phyloP scores from a whole-genome alignment of 2,329 filamentous ascomycete genomes.

The Fusarium sp. region DNA sequence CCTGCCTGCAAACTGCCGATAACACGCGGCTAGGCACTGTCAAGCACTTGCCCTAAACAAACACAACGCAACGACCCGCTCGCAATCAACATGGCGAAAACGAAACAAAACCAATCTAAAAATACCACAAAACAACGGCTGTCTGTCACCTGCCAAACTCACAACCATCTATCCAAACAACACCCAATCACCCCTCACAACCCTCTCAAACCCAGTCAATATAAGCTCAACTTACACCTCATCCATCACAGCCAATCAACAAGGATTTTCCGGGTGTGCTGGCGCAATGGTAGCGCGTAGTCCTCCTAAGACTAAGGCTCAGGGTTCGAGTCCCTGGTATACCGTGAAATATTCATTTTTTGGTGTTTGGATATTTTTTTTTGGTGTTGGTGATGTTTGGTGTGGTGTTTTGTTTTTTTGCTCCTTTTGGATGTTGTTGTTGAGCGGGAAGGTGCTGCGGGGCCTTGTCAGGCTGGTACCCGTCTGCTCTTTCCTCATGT shows the following conservation, averaged over 20 bases:
- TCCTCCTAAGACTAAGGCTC: conserved; percentile 55
- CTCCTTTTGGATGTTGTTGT: neutral
- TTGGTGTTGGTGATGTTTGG: neutral
- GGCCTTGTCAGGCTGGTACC: neutral
- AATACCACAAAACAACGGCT: neutral
- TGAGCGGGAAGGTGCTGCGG: neutral
- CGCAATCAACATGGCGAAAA: neutral
- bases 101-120: neutral
- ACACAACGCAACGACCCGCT: neutral
- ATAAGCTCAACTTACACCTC: neutral
- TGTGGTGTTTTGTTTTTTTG: conserved; percentile 18
- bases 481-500: neutral
- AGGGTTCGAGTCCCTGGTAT: conserved; percentile 54
- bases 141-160: neutral
- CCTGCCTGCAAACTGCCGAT: neutral
- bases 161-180: neutral
- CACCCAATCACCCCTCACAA: neutral
- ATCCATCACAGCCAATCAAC: conserved; percentile 30
- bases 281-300: conserved; percentile 54
- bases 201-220: neutral
- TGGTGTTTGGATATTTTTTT: neutral
- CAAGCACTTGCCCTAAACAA: neutral
- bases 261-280: conserved; percentile 42
- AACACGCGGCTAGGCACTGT: neutral
- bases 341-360: conserved; percentile 26